Evolutionary conservation across 2,329 filamentous ascomycete genomes (phyloP).

Genomic region (Capronia coronata): DNA sequence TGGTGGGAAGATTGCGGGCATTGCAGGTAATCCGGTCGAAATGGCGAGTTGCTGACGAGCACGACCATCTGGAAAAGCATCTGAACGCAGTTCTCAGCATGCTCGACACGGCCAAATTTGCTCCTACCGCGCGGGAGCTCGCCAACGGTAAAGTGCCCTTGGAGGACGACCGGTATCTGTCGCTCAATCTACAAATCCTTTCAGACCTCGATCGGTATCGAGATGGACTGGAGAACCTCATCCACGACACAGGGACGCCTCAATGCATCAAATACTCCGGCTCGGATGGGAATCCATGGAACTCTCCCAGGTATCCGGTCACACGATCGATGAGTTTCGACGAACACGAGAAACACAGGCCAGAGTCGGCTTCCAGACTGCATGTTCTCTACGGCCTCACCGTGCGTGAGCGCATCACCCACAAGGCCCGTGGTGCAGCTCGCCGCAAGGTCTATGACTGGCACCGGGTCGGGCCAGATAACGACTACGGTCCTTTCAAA

Average conservation of each 20-base stretch:
- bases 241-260: constrained; percentile 12
- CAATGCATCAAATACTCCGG: not conserved
- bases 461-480: constrained; percentile 14
- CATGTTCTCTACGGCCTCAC: constrained; percentile 28
- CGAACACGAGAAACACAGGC: constrained; percentile 13
- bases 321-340: constrained; percentile 15
- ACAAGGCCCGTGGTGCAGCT: constrained; percentile 18
- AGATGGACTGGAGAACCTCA: constrained; percentile 18
- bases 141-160: constrained; percentile 12
- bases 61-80: constrained; percentile 1
- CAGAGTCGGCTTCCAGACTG: constrained; percentile 22
- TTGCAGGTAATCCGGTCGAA: constrained; percentile 8
- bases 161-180: constrained; percentile 23
- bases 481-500: constrained; percentile 27
- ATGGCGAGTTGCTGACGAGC: constrained; percentile 1
- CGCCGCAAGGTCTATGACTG: constrained; percentile 27
- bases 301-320: constrained; percentile 4
- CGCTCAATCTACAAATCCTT: constrained; percentile 22
- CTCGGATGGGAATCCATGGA: constrained; percentile 7
- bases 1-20: constrained; percentile 14
- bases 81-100: constrained; percentile 23
- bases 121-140: constrained; percentile 18
- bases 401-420: constrained; percentile 17
- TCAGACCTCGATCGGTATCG: constrained; percentile 9
- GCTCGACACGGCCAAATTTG: constrained; percentile 26